These are phyloP conservation scores for Trichoderma asperelloides DNA, from an alignment of 495 filamentous ascomycete species.

Conservation along the genomic window DNA sequence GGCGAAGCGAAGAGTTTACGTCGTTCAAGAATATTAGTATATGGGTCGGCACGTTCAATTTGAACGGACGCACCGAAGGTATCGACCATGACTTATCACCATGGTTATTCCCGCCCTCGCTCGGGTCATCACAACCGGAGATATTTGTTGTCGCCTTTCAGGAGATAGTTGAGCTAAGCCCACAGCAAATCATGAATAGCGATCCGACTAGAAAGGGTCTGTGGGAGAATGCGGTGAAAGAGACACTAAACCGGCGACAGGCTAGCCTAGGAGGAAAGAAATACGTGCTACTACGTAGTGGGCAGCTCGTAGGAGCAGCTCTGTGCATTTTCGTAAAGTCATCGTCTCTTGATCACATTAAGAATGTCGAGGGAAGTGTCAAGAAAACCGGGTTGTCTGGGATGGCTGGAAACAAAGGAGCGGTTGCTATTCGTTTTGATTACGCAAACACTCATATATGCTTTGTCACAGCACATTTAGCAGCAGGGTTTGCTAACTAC, in stretches of 20 bases:
- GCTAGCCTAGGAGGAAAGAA: constrained; percentile 52
- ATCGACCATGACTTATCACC: constrained; percentile 69
- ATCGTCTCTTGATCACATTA: constrained; percentile 66
- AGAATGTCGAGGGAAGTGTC: constrained; percentile 90
- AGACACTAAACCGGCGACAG: constrained; percentile 65
- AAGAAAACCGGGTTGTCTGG: constrained; percentile 98
- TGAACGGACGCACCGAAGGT: constrained; percentile 76
- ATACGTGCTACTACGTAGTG: constrained; percentile 83
- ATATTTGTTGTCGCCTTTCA: constrained; percentile 90
- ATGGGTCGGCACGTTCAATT: constrained; percentile 87
- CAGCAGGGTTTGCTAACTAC: constrained; percentile 94
- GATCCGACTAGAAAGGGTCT: constrained; percentile 75
- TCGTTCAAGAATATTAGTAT: constrained; percentile 41
- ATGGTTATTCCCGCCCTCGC: constrained; percentile 62
- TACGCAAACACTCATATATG: constrained; percentile 89
- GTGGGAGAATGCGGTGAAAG: constrained; percentile 78
- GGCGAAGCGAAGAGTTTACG: constrained; percentile 44
- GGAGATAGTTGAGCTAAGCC: constrained; percentile 92
- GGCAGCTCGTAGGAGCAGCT: constrained; percentile 91
- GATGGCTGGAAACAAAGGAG: constrained; percentile 96
- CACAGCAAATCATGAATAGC: constrained; percentile 98
- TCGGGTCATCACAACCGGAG: constrained; percentile 51
- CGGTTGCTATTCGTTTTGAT: constrained; percentile 92
- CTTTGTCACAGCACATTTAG: constrained; percentile 94
- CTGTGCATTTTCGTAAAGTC: constrained; percentile 82